A percentile compares a stretch with the other conserved stretches of the same genome.
These are phyloP conservation scores for Bryopsis sp. DNA, from an alignment of 139 green algal genomes.

Conservation along the genomic window DNA sequence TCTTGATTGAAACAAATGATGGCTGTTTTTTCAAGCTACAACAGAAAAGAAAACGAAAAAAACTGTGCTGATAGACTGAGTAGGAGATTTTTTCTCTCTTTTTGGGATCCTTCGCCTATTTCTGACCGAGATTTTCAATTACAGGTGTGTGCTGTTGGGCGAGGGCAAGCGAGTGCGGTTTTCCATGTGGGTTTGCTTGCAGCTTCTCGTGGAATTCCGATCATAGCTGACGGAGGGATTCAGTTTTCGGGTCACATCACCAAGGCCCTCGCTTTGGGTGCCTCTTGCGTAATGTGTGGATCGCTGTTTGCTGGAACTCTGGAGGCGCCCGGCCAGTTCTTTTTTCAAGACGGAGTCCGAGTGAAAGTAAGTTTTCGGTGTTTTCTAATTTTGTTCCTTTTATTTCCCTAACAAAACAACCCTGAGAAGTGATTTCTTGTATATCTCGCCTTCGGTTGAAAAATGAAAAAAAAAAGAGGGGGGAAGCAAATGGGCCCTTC, in stretches of 20 bases:
- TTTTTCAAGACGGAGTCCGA: conserved; percentile 55
- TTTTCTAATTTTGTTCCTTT: conserved; percentile 11
- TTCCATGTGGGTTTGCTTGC: conserved; percentile 70
- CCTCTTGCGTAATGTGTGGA: conserved; percentile 90
- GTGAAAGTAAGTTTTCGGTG: conserved; percentile 58
- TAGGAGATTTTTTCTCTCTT: no score
- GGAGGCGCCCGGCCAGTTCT: conserved; percentile 84
- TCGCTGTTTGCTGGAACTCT: conserved; percentile 89
- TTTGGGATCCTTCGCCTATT: no score
- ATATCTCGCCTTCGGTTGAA: no score
- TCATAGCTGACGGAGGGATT: conserved; percentile 95
- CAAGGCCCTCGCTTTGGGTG: conserved; percentile 93
- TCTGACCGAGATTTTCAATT: no score
- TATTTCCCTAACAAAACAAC: no score
- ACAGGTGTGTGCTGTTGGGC: conserved; percentile 90
- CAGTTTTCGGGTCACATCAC: conserved; percentile 93
- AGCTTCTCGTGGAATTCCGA: conserved; percentile 58
- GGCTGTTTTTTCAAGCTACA: background rate
- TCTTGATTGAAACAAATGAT: no score
- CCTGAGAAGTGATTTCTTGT: no score
- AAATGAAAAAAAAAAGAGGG: no score
- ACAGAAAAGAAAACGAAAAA: background rate
- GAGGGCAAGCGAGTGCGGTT: conserved; percentile 92
- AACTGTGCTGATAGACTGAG: no score
- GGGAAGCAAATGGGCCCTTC: no score